Percentiles rank a stretch among this genome's conserved stretches.
These are phyloP conservation scores for Leucocoprinus leucothites DNA, from an alignment of 768 basidiomycete genomes.

Conservation along the genomic window DNA sequence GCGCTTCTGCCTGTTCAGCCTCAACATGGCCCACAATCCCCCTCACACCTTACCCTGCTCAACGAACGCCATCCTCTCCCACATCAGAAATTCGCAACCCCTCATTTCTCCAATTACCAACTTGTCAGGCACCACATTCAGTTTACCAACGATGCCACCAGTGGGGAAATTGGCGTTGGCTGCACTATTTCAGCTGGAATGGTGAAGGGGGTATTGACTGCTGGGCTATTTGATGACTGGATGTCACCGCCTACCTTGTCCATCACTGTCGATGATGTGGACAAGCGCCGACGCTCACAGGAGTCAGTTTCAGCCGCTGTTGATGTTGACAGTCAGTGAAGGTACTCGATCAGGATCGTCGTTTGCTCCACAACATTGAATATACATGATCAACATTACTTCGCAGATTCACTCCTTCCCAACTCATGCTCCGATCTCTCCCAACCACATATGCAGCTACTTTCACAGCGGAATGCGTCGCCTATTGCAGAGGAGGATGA, in stretches of 20 bases:
- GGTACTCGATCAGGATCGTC: too few species aligned
- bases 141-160: slow-evolving; percentile 25
- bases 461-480: too few species aligned
- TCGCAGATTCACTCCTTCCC: background rate
- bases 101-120: too few species aligned
- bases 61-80: slow-evolving; percentile 30
- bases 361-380: background rate
- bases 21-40: slow-evolving; percentile 26
- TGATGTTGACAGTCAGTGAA: too few species aligned
- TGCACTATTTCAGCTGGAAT: background rate
- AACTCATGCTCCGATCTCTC: too few species aligned
- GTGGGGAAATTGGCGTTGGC: background rate
- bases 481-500: slow-evolving; percentile 55
- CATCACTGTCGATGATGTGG: slow-evolving; percentile 62
- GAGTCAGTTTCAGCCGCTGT: too few species aligned
- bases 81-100: slow-evolving; percentile 13
- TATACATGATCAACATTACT: slow-evolving; percentile 16
- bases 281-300: slow-evolving; percentile 49
- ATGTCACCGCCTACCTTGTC: slow-evolving; percentile 25
- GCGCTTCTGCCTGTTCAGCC: slow-evolving; percentile 24
- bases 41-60: slow-evolving; percentile 54
- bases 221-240: background rate
- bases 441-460: too few species aligned
- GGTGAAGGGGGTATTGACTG: background rate
- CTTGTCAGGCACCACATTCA: slow-evolving; percentile 30